phyloP scores from a whole-genome alignment of 2,329 filamentous ascomycete species.

The Phialocephala subalpina region DNA sequence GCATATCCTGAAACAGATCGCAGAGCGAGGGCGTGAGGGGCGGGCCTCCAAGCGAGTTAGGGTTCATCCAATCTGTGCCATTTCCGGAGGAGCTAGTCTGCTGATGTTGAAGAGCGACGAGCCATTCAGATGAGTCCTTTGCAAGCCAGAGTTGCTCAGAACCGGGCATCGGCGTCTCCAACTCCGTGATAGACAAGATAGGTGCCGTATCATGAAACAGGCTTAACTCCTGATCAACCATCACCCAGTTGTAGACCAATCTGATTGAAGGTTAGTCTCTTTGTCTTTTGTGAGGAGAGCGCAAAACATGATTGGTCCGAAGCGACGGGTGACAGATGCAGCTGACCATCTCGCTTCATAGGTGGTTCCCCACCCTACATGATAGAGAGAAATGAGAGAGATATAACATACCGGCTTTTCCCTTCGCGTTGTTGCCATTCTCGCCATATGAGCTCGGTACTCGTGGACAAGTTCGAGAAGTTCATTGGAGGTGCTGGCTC shows the following conservation, averaged over 20 bases:
- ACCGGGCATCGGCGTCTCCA: slow-evolving; percentile 68
- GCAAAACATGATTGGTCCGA: slow-evolving; percentile 10
- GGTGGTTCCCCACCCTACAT: neutral
- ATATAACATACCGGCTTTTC: slow-evolving; percentile 61
- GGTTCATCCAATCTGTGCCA: slow-evolving; percentile 51
- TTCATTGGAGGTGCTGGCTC: slow-evolving; percentile 57
- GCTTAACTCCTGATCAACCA: slow-evolving; percentile 76
- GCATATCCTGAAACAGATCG: slow-evolving; percentile 72
- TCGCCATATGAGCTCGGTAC: slow-evolving; percentile 63
- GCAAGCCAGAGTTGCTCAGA: slow-evolving; percentile 70
- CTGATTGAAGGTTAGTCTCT: slow-evolving; percentile 47
- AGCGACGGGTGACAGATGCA: slow-evolving; percentile 15
- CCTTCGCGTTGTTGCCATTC: slow-evolving; percentile 72
- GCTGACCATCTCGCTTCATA: slow-evolving; percentile 1
- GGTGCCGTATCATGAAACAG: slow-evolving; percentile 71
- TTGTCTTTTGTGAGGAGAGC: neutral
- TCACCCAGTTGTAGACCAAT: slow-evolving; percentile 78
- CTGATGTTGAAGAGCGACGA: slow-evolving; percentile 60
- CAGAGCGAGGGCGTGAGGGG: slow-evolving; percentile 65
- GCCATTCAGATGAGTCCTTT: slow-evolving; percentile 65
- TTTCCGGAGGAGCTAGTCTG: slow-evolving; percentile 57
- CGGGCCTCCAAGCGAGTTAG: slow-evolving; percentile 58
- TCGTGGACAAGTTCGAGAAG: slow-evolving; percentile 50
- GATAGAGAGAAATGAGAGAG: neutral
- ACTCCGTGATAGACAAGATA: slow-evolving; percentile 70